phyloP scores from a whole-genome alignment of 1,284 basidiomycete species.

The Cutaneotrichosporon sp. region DNA sequence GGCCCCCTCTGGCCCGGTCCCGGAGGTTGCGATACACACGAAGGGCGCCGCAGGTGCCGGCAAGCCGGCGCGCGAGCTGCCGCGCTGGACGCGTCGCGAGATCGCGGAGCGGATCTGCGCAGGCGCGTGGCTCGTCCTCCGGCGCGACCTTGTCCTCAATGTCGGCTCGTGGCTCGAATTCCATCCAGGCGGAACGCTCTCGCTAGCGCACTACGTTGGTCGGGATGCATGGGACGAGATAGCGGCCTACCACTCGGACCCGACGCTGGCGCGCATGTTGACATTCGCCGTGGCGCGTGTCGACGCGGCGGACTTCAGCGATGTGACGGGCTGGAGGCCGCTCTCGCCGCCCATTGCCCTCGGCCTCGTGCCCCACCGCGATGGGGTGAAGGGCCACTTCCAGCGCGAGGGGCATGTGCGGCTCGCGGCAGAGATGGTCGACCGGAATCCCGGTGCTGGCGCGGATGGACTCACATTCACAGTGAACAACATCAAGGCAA shows the following conservation, averaged over 20 bases:
- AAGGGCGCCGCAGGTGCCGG: background rate
- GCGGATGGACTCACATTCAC: too few relatives aligned
- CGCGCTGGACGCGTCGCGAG: slow-evolving; percentile 23
- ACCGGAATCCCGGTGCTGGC: background rate
- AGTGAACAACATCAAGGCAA: background rate
- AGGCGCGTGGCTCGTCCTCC: slow-evolving; percentile 76
- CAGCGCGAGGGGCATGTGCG: slow-evolving; percentile 36
- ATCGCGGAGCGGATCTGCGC: slow-evolving; percentile 56
- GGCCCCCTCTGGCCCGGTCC: background rate
- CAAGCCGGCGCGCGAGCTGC: background rate
- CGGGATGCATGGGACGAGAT: slow-evolving; percentile 94
- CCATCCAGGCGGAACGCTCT: slow-evolving; percentile 86
- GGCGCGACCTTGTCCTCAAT: slow-evolving; percentile 69
- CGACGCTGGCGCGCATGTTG: slow-evolving; percentile 61
- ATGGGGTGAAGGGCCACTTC: slow-evolving; percentile 43
- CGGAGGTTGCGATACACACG: background rate
- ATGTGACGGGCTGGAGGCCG: slow-evolving; percentile 60
- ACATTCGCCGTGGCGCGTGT: slow-evolving; percentile 73
- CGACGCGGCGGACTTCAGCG: slow-evolving; percentile 39
- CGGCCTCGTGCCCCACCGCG: slow-evolving; percentile 63
- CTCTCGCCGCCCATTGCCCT: slow-evolving; percentile 83
- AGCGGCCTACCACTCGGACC: slow-evolving; percentile 77
- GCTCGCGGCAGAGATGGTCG: slow-evolving; percentile 17
- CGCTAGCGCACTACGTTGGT: slow-evolving; percentile 92
- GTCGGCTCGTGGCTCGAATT: slow-evolving; percentile 74